These are phyloP conservation scores for Emergomyces orientalis DNA, from an alignment of 2,329 filamentous ascomycete species.

Conservation along the genomic window DNA sequence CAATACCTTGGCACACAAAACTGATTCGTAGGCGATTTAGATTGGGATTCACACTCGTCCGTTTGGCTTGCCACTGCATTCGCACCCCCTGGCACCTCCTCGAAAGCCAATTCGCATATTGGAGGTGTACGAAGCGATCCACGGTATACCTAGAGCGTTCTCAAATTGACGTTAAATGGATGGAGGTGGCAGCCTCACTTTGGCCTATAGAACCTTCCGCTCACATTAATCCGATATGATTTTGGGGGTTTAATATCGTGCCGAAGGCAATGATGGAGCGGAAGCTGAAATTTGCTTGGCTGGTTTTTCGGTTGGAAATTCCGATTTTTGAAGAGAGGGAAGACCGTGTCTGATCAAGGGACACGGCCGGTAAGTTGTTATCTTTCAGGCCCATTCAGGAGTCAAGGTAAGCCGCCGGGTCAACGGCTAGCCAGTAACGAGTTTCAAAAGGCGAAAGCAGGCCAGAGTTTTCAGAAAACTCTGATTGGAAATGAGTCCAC, in stretches of 20 bases:
- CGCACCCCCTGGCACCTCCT: background rate
- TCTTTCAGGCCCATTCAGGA: background rate
- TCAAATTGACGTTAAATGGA: background rate
- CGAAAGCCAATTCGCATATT: background rate
- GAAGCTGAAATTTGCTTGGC: background rate
- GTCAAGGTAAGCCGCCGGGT: background rate
- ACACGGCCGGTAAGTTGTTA: background rate
- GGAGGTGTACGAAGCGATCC: background rate
- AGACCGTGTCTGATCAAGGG: background rate
- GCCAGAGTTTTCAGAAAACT: background rate
- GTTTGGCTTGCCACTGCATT: background rate
- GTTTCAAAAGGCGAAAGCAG: background rate
- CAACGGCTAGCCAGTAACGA: constrained; percentile 4
- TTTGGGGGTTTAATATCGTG: background rate
- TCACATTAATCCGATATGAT: background rate
- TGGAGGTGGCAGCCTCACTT: background rate
- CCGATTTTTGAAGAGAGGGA: no score
- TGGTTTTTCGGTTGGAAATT: background rate
- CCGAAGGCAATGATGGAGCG: background rate
- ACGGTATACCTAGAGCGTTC: background rate
- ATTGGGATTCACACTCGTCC: background rate
- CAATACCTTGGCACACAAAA: background rate
- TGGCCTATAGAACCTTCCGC: background rate
- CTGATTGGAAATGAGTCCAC: background rate
- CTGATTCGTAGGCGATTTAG: background rate